Evolutionary conservation across 176 grass and related monocot species (phyloP).

Genomic region (Phyllostachys edulis): DNA sequence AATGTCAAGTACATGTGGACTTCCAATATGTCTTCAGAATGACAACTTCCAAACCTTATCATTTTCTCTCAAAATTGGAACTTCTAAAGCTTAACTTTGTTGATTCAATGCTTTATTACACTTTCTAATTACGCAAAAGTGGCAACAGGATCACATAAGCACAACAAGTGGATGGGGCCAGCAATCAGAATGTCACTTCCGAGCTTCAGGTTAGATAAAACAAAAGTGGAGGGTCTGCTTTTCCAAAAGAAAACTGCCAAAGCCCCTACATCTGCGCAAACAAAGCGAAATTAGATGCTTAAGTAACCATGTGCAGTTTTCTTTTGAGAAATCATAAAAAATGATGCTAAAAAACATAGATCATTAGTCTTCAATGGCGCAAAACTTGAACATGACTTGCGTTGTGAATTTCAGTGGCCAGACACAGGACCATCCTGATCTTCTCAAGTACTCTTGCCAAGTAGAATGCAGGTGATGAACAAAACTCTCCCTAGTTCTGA

Average conservation of each 20-base stretch:
- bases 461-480: slow-evolving; percentile 75
- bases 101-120: slow-evolving; percentile 28
- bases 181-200: slow-evolving; percentile 93
- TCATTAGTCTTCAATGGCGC: not conserved
- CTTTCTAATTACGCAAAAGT: slow-evolving; percentile 36
- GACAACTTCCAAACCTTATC: slow-evolving; percentile 19
- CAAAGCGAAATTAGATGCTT: not conserved
- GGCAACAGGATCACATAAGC: slow-evolving; percentile 45
- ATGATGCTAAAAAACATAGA: not conserved
- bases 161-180: slow-evolving; percentile 59
- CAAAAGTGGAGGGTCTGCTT: not conserved
- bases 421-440: slow-evolving; percentile 65
- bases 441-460: slow-evolving; percentile 91
- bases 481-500: not conserved
- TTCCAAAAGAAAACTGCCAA: slow-evolving; percentile 11
- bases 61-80: not conserved
- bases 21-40: slow-evolving; percentile 14
- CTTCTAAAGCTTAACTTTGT: slow-evolving; percentile 15
- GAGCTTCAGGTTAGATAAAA: slow-evolving; percentile 81
- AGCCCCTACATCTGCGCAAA: not conserved
- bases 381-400: slow-evolving; percentile 24
- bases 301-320: not conserved
- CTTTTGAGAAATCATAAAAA: not conserved
- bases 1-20: not conserved
- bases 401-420: slow-evolving; percentile 75